phyloP scores from a whole-genome alignment of 1,139 yeast genomes.

The Debaryomyces coudertii region DNA sequence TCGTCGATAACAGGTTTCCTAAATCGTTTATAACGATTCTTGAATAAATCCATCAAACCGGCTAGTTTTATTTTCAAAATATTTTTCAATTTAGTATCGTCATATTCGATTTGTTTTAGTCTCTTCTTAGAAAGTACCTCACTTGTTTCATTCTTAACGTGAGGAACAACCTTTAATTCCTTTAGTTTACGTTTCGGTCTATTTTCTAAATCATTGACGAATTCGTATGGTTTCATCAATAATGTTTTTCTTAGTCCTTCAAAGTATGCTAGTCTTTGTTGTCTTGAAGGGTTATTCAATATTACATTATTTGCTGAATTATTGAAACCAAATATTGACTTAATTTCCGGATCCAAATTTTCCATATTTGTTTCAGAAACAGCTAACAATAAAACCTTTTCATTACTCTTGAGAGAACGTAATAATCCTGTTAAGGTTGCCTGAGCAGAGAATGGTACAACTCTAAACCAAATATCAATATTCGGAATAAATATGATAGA shows the following conservation, averaged over 20 bases:
- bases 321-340: constrained; percentile 55
- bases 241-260: constrained; percentile 57
- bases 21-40: constrained; percentile 83
- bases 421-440: constrained; percentile 74
- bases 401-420: constrained; percentile 69
- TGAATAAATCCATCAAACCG: constrained; percentile 86
- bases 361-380: constrained; percentile 56
- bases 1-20: constrained; percentile 91
- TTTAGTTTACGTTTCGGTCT: constrained; percentile 54
- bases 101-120: constrained; percentile 58
- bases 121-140: constrained; percentile 32
- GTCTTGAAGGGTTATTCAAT: constrained; percentile 45
- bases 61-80: constrained; percentile 82
- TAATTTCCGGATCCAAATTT: constrained; percentile 40
- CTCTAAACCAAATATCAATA: constrained; percentile 73
- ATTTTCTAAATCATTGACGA: constrained; percentile 52
- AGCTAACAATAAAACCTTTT: constrained; percentile 77
- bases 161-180: constrained; percentile 32
- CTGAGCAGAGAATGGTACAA: constrained; percentile 69
- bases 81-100: constrained; percentile 83
- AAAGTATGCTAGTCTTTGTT: constrained; percentile 57
- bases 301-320: constrained; percentile 49
- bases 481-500: constrained; percentile 84
- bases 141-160: constrained; percentile 15
- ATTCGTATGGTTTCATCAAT: constrained; percentile 66